Conservation (phyloP, 2,329 filamentous ascomycete genomes). For the Pseudonectria buxi region DNA sequence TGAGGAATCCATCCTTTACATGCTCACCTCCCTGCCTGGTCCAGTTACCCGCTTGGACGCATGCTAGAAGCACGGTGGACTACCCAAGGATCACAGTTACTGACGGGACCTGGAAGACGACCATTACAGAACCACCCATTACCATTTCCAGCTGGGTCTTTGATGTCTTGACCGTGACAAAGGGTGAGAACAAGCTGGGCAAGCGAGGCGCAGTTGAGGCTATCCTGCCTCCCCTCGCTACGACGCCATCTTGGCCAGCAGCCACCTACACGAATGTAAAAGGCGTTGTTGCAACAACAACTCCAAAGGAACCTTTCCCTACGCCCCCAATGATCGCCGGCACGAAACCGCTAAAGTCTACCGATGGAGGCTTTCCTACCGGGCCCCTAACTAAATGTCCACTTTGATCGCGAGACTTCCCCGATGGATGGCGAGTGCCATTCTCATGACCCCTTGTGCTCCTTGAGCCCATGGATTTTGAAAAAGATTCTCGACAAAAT, state of each 20-base stretch:
- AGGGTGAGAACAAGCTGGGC: constrained; percentile 2
- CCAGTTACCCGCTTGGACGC: constrained; percentile 21
- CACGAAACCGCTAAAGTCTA: no score
- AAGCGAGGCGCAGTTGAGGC: no score
- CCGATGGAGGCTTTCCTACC: no score
- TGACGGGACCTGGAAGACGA: constrained; percentile 23
- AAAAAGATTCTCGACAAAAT: no score
- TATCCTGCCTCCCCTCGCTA: constrained; percentile 13
- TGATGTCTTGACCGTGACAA: constrained; percentile 15
- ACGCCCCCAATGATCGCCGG: constrained; percentile 4
- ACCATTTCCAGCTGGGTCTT: constrained; percentile 21
- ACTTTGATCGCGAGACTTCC: no score
- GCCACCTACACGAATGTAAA: constrained; percentile 13
- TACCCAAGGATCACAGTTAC: constrained; percentile 26
- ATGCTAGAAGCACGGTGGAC: constrained; percentile 22
- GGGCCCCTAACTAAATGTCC: no score
- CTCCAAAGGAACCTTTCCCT: constrained; percentile 10
- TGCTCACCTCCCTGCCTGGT: constrained; percentile 23
- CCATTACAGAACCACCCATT: constrained; percentile 22
- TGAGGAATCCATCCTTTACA: constrained; percentile 22
- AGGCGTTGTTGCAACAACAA: constrained; percentile 9
- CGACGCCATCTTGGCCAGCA: constrained; percentile 16
- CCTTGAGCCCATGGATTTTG: no score
- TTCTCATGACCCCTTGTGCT: no score
- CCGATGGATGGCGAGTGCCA: no score